Evolutionary conservation across 148 eudicot species (phyloP).

Genomic region (Nepenthes mirabilis): DNA sequence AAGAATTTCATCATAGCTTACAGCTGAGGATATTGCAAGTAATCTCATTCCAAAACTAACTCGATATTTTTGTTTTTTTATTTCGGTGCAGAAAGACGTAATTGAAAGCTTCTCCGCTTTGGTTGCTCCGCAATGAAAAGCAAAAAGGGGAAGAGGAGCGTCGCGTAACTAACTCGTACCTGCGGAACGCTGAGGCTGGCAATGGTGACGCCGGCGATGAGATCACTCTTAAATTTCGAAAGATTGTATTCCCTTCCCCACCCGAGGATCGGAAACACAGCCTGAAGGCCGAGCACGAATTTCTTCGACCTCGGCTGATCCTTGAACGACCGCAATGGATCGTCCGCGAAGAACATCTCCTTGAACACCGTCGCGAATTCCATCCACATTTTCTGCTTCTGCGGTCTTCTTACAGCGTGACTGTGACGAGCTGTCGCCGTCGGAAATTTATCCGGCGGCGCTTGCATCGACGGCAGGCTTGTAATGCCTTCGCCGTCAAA

Average conservation of each 20-base stretch:
- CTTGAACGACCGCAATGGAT: slow-evolving; percentile 58
- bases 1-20: too few relatives aligned
- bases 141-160: not conserved
- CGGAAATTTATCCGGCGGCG: not conserved
- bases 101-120: too few relatives aligned
- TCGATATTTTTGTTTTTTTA: too few relatives aligned
- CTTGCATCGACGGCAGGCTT: too few relatives aligned
- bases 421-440: slow-evolving; percentile 6
- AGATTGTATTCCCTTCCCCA: slow-evolving; percentile 70
- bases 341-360: slow-evolving; percentile 69
- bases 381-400: slow-evolving; percentile 29
- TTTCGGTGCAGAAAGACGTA: too few relatives aligned
- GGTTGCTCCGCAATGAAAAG: not conserved
- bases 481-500: too few relatives aligned
- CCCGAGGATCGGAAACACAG: slow-evolving; percentile 65
- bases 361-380: slow-evolving; percentile 28
- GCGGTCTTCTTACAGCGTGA: slow-evolving; percentile 51
- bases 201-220: slow-evolving; percentile 80
- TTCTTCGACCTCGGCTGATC: slow-evolving; percentile 36
- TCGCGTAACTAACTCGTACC: slow-evolving; percentile 18
- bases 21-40: too few relatives aligned
- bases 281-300: slow-evolving; percentile 37
- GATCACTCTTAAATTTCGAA: slow-evolving; percentile 46
- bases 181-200: slow-evolving; percentile 90
- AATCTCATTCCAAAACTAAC: too few relatives aligned